These are phyloP conservation scores for Saksenaea oblongispora DNA, from an alignment of 371 early-diverging fungal species.

Conservation along the genomic window DNA sequence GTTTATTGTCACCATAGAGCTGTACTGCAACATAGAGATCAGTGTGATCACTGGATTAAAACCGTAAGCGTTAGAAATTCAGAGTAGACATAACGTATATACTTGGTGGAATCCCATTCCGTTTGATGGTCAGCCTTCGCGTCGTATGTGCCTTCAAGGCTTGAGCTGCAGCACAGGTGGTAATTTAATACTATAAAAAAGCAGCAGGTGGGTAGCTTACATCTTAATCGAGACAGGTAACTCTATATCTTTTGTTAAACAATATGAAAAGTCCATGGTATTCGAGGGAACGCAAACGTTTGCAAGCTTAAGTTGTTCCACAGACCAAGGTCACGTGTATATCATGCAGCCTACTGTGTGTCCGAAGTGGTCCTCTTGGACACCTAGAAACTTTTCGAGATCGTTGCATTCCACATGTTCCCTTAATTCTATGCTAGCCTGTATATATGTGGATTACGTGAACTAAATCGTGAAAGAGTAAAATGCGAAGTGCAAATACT, in stretches of 20 bases:
- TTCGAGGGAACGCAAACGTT: not conserved
- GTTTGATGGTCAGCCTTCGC: conserved; percentile 1
- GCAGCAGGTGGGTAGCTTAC: conserved; percentile 27
- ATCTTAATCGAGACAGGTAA: conserved; percentile 58
- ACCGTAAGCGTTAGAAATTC: not conserved
- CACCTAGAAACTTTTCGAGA: no score
- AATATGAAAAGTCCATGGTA: conserved; percentile 62
- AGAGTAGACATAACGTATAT: not conserved
- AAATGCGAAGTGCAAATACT: no score
- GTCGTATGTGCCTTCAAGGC: conserved; percentile 32
- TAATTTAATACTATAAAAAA: not conserved
- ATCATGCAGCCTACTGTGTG: no score
- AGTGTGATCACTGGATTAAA: conserved; percentile 40
- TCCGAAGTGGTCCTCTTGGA: no score
- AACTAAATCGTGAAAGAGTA: no score
- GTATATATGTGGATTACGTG: no score
- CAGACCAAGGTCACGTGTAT: no score
- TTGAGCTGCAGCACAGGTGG: conserved; percentile 16
- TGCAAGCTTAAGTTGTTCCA: not conserved
- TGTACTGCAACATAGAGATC: conserved; percentile 78
- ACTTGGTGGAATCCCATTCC: not conserved
- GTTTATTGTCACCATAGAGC: conserved; percentile 77
- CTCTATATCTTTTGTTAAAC: conserved; percentile 60
- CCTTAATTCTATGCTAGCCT: no score
- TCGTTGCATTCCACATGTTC: no score